A percentile compares a stretch with the other conserved stretches of the same genome.
These are phyloP conservation scores for Colletotrichum sp. DNA, from an alignment of 2,329 filamentous ascomycete species.

Conservation along the genomic window DNA sequence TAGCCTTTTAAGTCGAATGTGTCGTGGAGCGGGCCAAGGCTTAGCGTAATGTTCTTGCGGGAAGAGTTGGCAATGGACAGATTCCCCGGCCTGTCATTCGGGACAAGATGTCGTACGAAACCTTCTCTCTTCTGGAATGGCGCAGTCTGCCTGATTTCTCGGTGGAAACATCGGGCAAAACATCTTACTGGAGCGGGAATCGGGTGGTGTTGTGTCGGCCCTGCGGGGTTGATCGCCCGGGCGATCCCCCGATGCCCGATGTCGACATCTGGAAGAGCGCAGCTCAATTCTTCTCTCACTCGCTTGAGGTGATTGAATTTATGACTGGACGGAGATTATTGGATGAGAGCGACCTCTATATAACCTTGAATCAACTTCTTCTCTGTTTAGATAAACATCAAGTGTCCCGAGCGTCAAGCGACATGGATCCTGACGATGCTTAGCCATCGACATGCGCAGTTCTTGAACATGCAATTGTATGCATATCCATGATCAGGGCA, in stretches of 20 bases:
- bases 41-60: neutral
- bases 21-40: neutral
- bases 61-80: neutral
- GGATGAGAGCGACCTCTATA: neutral
- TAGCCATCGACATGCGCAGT: neutral
- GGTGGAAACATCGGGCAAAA: neutral
- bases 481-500: neutral
- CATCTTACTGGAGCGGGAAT: neutral
- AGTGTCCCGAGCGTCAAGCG: neutral
- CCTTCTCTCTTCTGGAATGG: neutral
- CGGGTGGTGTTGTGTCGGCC: neutral
- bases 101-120: neutral
- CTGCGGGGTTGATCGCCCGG: neutral
- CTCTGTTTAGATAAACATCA: neutral
- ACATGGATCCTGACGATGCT: neutral
- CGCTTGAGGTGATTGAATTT: too few species aligned
- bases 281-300: neutral
- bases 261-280: neutral
- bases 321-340: neutral
- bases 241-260: constrained; percentile 13
- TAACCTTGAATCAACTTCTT: neutral
- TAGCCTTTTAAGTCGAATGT: neutral
- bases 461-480: neutral
- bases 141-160: neutral
- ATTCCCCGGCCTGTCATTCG: neutral